Percentiles rank a stretch among this genome's conserved stretches.
Conservation (phyloP, 768 basidiomycete genomes). For the Cubamyces lactineus region DNA sequence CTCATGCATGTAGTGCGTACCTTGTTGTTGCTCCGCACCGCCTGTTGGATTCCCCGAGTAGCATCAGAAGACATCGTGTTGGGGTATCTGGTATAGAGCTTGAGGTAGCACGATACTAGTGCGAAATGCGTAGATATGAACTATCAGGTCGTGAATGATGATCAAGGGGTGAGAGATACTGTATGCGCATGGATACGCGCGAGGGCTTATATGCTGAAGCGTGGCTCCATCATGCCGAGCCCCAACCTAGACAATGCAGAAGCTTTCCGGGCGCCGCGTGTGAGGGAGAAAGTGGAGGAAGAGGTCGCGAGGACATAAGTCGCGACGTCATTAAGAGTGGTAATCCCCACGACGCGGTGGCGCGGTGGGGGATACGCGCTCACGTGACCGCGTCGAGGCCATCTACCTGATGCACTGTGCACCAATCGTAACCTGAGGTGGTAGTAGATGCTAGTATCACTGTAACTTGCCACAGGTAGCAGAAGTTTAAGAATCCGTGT, state of each 20-base stretch:
- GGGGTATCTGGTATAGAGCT: not conserved
- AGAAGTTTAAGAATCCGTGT: no score
- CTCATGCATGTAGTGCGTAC: not conserved
- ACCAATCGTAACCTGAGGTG: no score
- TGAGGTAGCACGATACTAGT: not conserved
- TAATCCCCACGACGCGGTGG: constrained; percentile 5
- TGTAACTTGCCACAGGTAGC: no score
- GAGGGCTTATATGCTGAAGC: not conserved
- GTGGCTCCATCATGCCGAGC: no score
- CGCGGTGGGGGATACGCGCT: not conserved
- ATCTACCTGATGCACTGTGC: not conserved
- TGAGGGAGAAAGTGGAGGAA: not conserved
- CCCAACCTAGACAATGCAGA: not conserved
- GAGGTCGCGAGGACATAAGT: not conserved
- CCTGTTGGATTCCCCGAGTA: constrained; percentile 2
- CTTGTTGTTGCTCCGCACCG: constrained; percentile 4
- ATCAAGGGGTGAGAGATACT: no score
- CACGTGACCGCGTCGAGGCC: constrained; percentile 3
- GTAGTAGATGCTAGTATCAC: no score
- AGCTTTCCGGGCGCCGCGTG: not conserved
- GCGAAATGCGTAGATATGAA: not conserved
- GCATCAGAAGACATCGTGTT: constrained; percentile 1
- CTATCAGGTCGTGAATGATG: not conserved
- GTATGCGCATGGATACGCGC: not conserved
- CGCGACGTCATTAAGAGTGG: not conserved